A percentile compares a stretch with the other conserved stretches of the same genome.
Evolutionary conservation across 2,329 filamentous ascomycete species (phyloP).

Genomic region (Immersiporthe knoxdaviesiana): DNA sequence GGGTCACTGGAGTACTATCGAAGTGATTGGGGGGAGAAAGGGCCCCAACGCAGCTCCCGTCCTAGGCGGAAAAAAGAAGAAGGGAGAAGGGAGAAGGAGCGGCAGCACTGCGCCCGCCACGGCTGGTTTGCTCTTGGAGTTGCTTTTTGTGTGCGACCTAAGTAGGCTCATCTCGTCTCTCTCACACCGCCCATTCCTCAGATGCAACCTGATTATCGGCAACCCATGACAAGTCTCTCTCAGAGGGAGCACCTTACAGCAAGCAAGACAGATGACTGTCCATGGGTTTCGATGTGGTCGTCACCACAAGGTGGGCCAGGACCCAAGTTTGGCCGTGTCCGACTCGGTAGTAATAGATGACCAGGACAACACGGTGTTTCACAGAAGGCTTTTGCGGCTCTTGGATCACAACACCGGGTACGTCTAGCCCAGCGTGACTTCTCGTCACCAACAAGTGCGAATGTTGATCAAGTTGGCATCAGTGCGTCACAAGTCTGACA

Average conservation of each 20-base stretch:
- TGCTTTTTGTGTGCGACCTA: neutral
- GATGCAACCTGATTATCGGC: neutral
- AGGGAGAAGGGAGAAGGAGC: neutral
- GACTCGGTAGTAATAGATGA: neutral
- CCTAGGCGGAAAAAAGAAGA: neutral
- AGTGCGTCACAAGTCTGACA: neutral
- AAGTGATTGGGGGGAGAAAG: neutral
- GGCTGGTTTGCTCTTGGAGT: neutral
- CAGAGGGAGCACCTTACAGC: neutral
- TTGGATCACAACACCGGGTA: neutral
- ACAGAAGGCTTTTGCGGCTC: neutral
- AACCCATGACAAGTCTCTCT: neutral
- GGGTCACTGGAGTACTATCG: neutral
- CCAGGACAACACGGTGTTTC: neutral
- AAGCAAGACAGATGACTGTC: no score
- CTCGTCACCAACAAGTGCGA: neutral
- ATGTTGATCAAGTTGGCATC: neutral
- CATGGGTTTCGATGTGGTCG: neutral
- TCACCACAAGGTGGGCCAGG: neutral
- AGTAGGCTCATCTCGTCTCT: neutral
- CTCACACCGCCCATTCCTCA: neutral
- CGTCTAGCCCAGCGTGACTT: neutral
- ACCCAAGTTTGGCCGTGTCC: neutral
- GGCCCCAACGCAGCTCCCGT: neutral
- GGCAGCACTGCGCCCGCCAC: neutral